Base-by-base conservation (phyloP, 192 early-diverging fungal genomes). In the Coemansia sp. region DNA sequence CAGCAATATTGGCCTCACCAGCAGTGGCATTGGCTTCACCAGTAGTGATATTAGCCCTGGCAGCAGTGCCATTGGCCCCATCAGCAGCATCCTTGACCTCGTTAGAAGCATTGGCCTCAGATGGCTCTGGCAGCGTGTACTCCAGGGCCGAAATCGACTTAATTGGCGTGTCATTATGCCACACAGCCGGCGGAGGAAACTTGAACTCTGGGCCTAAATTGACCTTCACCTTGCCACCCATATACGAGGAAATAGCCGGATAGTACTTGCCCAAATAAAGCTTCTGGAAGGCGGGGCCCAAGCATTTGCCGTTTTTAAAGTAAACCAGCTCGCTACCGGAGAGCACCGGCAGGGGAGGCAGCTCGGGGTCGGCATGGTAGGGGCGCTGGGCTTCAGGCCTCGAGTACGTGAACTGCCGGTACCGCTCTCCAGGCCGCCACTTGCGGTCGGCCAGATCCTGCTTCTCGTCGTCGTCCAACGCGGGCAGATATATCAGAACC, bases 191-290 rank as follows among this genome's bases (percentile, higher is more conserved):
- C 7, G 77, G 80, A 39, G 86, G 74, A 59, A 68, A 82, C 49
- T 65, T 63, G 48, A 91, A 88, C 9, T 80, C 67, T 1, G 89
- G 85, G 5, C 89, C 89, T 55, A 91, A 80, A 47, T 89, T 91
- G 47, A 86, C 59, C 44, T 72, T 81, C 15, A 83, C 70, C 45
- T 75, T 81, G 35, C 82, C 86, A 35, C 80, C 81, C 62, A 75
- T 80, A 45, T 86, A 91, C 9, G 72, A 78, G 28, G 89, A 87
- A 11, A 91, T 79, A 0, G 89, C 85, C 16, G 87, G 84, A 44
- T 91, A 80, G 73, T 91, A 91, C 68, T 91, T 91, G 73, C 88
- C 87, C 16, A 78, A 64, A 37, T 83, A 79, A 6, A 89, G 73
- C 43, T 86, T 76, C 21, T 67, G 67, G 66, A 87, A 89, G 2